Evolutionary conservation across 2,329 filamentous ascomycete genomes (phyloP).

Genomic region (Cordyceps militaris): DNA sequence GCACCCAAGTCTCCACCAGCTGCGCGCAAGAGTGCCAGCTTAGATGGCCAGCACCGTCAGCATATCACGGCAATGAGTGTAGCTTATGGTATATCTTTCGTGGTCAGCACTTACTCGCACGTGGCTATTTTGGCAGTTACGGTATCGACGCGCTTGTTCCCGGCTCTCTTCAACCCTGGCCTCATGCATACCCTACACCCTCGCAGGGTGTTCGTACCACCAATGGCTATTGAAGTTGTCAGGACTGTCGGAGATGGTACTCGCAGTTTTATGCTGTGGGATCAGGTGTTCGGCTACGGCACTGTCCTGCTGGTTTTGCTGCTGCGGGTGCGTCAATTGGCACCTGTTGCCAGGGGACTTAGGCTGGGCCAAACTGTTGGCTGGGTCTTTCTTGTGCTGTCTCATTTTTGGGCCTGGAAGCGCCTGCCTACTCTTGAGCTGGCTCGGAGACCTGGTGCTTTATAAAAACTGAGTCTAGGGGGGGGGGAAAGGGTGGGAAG

Average conservation of each 20-base stretch:
- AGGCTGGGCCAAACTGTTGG: background rate
- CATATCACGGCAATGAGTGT: no score
- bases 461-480: background rate
- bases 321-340: background rate
- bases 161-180: background rate
- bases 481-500: no score
- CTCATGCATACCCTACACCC: background rate
- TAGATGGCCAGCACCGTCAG: no score
- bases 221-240: background rate
- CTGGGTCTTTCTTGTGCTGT: background rate
- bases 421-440: background rate
- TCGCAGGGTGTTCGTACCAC: background rate
- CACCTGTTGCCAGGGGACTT: no score
- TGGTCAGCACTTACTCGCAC: background rate
- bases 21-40: no score
- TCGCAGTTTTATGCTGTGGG: background rate
- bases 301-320: background rate
- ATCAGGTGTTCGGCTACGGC: background rate
- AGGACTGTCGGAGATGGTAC: background rate
- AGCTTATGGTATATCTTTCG: background rate
- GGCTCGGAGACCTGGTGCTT: background rate
- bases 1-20: no score
- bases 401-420: background rate
- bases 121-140: background rate
- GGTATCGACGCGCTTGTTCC: background rate